Evolutionary conservation across 208 protist genomes (phyloP), one percentile per base, ranked within the genome.

Genomic region (Crithidia mellificae): DNA sequence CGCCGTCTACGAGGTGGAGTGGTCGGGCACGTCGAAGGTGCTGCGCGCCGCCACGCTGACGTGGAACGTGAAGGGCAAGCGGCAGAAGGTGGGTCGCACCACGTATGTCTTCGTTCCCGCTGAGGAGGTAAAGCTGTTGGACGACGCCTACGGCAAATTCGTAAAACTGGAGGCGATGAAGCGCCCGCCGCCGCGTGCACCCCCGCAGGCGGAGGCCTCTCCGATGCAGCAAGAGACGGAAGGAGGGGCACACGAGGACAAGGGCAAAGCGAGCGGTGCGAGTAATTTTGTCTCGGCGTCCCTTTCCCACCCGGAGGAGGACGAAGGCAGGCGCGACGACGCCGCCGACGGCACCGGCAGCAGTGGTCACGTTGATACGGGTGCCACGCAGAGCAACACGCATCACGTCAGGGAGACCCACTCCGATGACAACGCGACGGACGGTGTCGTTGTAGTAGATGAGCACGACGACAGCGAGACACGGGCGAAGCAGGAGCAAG

Each of bases 41-140:
- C 63, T 78, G 19, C 84, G 81, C 3, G 78, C 74, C 22, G 87
- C 90, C 12, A 89, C 88, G 8, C 68, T 95, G 39, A 49, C 63
- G 41, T 80, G 75, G 57, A 78, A 84, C 39, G 80, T 95, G 54
- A 63, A 68, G 22, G 86, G 74, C 15, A 88, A 67, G 64, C 80
- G 81, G 32, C 56, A 84, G 53, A 76, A 78, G 49, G 30, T 85
- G 34, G 63, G 52, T 30, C 44, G 52, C 12, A 64, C 58, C 11
- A 80, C 78, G 12, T 92, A 80, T 61, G 82, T 89, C 51, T 83
- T 93, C 56, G 53, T 95, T 32, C 72, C 78, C 2, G 64, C 78
- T 19, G 72, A 85, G 14, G 77, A 96, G 47, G 73, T 82, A 9
- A 77, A 84, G 43, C 17, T 69, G 25, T 32, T 93, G 32, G 81